A percentile compares a stretch with the other conserved stretches of the same genome.
Conservation (phyloP, 2,329 filamentous ascomycete genomes). For the Escovopsis sp. region DNA sequence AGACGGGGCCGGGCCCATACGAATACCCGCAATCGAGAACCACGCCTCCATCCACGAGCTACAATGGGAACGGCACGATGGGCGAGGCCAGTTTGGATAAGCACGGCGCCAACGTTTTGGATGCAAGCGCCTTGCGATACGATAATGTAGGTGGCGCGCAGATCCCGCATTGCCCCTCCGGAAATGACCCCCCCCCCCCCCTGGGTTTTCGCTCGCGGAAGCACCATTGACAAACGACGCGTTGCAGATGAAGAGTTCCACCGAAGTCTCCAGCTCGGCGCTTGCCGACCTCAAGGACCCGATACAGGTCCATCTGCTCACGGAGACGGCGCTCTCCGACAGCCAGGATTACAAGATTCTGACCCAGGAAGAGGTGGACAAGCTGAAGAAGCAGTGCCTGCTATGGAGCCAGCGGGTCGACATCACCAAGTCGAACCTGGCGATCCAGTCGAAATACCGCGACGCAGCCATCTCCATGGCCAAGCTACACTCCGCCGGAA, state of each 20-base stretch:
- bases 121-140: slow-evolving; percentile 32
- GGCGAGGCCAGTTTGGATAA: slow-evolving; percentile 32
- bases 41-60: slow-evolving; percentile 21
- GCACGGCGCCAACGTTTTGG: slow-evolving; percentile 28
- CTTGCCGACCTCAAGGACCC: slow-evolving; percentile 51
- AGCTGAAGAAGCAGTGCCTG: slow-evolving; percentile 74
- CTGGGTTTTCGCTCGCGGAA: neutral
- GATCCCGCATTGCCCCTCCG: neutral
- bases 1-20: slow-evolving; percentile 19
- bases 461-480: slow-evolving; percentile 83
- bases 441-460: slow-evolving; percentile 83
- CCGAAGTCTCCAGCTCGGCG: slow-evolving; percentile 38
- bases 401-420: slow-evolving; percentile 64
- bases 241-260: slow-evolving; percentile 30
- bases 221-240: slow-evolving; percentile 7
- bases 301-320: slow-evolving; percentile 80
- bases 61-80: slow-evolving; percentile 37
- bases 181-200: neutral
- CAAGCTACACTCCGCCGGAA: slow-evolving; percentile 56
- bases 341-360: slow-evolving; percentile 74
- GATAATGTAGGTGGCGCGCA: slow-evolving; percentile 37
- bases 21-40: slow-evolving; percentile 20
- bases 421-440: slow-evolving; percentile 66
- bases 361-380: slow-evolving; percentile 82
- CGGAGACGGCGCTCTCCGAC: slow-evolving; percentile 84